Percentiles rank a stretch among this genome's conserved stretches.
phyloP scores from a whole-genome alignment of 176 grass and related monocot genomes.

The Eremochloa ophiuroides region DNA sequence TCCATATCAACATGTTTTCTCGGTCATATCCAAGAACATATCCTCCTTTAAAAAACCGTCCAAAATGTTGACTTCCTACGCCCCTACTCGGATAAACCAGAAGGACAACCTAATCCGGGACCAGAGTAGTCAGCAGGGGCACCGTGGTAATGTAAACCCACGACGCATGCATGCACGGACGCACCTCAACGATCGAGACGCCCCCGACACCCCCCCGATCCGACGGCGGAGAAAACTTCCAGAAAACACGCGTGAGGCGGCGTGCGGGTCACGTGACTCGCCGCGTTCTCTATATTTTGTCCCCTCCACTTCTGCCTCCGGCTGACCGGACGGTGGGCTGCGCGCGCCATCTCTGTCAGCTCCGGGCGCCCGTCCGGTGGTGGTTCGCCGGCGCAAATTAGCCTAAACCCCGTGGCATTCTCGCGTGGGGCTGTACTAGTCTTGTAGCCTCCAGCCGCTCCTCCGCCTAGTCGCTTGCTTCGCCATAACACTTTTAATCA shows the following conservation, averaged over 20 bases:
- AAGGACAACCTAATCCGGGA: background rate
- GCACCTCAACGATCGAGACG: background rate
- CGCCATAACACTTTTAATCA: background rate
- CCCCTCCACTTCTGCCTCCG: slow-evolving; percentile 4
- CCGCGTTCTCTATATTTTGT: too few species aligned
- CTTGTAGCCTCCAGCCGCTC: background rate
- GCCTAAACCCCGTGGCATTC: background rate
- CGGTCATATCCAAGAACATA: background rate
- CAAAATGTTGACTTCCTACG: background rate
- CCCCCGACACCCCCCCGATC: background rate
- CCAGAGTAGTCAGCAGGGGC: background rate
- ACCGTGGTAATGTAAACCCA: background rate
- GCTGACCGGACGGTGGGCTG: too few species aligned
- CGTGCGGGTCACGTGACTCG: slow-evolving; percentile 15
- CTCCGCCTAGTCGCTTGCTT: too few species aligned
- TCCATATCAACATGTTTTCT: background rate
- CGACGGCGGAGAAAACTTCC: background rate
- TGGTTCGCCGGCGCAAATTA: background rate
- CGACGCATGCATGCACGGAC: slow-evolving; percentile 15
- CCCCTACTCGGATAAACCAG: background rate
- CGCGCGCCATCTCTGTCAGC: background rate
- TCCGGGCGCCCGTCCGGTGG: background rate
- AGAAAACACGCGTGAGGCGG: background rate
- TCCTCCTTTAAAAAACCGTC: background rate
- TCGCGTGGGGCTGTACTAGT: background rate